phyloP scores from a whole-genome alignment of 768 basidiomycete genomes.

The Heimioporus sp. region DNA sequence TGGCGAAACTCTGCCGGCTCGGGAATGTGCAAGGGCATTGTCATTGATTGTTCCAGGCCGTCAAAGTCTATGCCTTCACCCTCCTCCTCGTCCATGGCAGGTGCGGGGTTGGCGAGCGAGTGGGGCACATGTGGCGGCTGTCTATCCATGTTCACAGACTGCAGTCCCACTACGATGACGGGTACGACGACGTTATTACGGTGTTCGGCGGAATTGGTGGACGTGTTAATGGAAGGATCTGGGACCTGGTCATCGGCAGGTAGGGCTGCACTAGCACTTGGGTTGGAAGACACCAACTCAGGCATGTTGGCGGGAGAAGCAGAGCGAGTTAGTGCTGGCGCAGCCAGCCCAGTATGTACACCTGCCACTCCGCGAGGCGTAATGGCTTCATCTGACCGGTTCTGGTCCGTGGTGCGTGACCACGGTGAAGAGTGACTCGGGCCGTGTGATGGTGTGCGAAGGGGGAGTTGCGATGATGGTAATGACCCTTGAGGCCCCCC shows the following conservation, averaged over 20 bases:
- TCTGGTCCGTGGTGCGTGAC: conserved; percentile 13
- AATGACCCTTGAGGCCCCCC: conserved; percentile 15
- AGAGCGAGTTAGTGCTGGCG: conserved; percentile 4
- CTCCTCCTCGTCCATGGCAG: conserved; percentile 22
- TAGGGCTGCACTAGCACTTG: conserved; percentile 3
- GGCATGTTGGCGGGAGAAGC: conserved; percentile 16
- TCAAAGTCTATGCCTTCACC: conserved; percentile 29
- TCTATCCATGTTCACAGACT: conserved; percentile 60
- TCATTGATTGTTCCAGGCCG: conserved; percentile 22
- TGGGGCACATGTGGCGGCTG: conserved; percentile 25
- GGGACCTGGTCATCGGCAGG: conserved; percentile 14
- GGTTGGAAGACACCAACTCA: conserved; percentile 11
- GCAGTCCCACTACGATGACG: conserved; percentile 81
- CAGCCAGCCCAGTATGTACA: conserved; percentile 17
- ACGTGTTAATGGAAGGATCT: conserved; percentile 12
- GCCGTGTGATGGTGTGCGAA: conserved; percentile 16
- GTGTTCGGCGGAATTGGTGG: conserved; percentile 22
- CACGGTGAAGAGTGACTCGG: conserved; percentile 20
- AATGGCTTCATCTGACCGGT: conserved; percentile 20
- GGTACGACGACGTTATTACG: conserved; percentile 59
- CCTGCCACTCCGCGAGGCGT: conserved; percentile 10
- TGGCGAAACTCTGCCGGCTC: conserved; percentile 24
- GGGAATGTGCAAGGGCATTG: conserved; percentile 26
- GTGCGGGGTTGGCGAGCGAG: conserved; percentile 7
- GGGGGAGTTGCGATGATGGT: conserved; percentile 26